Evolutionary conservation across 176 grass and related monocot genomes (phyloP).

Genomic region (Typha latifolia): DNA sequence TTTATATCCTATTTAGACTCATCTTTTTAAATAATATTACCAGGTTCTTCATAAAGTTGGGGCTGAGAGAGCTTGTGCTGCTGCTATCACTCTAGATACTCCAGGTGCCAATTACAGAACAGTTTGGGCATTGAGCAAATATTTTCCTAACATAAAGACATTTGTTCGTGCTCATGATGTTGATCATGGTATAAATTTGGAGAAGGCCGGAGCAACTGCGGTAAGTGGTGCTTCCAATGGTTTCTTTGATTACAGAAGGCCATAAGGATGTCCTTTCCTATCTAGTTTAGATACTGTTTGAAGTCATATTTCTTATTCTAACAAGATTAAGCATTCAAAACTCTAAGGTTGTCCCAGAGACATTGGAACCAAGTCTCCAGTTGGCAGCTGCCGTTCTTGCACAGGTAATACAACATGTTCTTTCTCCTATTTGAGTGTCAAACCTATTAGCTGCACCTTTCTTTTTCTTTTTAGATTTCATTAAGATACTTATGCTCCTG

Average conservation of each 20-base stretch:
- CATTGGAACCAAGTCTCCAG: constrained; percentile 98
- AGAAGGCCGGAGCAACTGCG: constrained; percentile 90
- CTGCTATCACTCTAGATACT: constrained; percentile 97
- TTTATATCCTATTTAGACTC: background rate
- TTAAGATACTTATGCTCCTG: constrained; percentile 6
- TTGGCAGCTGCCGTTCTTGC: constrained; percentile 95
- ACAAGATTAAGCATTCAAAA: background rate
- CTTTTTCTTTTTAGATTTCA: constrained; percentile 6
- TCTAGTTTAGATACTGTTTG: background rate
- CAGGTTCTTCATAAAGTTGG: constrained; percentile 99
- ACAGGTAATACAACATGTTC: constrained; percentile 42
- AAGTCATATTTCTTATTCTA: constrained; percentile 1
- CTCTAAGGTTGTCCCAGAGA: constrained; percentile 87
- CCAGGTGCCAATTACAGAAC: constrained; percentile 97
- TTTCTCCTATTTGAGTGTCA: too few species aligned
- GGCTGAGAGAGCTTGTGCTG: constrained; percentile 92
- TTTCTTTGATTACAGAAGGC: background rate
- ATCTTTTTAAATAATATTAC: constrained; percentile 13
- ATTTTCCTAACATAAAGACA: constrained; percentile 93
- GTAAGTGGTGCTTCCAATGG: constrained; percentile 41
- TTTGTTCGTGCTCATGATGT: constrained; percentile 98
- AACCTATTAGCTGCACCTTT: background rate
- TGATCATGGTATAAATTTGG: constrained; percentile 96
- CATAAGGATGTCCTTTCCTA: background rate
- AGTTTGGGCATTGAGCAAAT: constrained; percentile 96